phyloP scores from a whole-genome alignment of 2,329 filamentous ascomycete species.

The Rhinocladiella similis region DNA sequence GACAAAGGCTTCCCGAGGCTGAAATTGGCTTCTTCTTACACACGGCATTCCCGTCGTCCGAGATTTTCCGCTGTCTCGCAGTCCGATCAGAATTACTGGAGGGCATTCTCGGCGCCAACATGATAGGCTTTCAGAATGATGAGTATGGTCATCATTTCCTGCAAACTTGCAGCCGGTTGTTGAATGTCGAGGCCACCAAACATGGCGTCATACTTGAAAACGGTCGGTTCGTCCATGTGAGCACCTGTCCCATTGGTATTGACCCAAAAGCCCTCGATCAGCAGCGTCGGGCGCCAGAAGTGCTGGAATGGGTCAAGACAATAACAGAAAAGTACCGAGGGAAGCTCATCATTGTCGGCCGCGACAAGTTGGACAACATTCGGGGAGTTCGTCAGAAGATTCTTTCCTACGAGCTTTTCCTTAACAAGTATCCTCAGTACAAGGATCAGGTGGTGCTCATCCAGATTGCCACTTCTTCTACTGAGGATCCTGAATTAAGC shows the following conservation, averaged over 20 bases:
- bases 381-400: conserved; percentile 92
- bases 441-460: conserved; percentile 84
- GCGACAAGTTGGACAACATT: conserved; percentile 91
- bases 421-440: conserved; percentile 92
- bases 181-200: conserved; percentile 85
- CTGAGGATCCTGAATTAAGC: conserved; percentile 83
- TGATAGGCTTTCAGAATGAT: conserved; percentile 89
- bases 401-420: conserved; percentile 85
- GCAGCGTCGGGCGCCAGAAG: conserved; percentile 70
- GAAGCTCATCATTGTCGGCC: conserved; percentile 87
- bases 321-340: conserved; percentile 82
- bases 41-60: conserved; percentile 91
- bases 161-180: conserved; percentile 88
- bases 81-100: conserved; percentile 84
- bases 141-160: conserved; percentile 94
- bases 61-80: conserved; percentile 90
- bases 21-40: conserved; percentile 97
- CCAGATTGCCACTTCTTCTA: conserved; percentile 88
- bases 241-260: conserved; percentile 84
- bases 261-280: conserved; percentile 74
- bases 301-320: conserved; percentile 74
- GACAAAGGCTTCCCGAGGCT: conserved; percentile 80
- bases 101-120: conserved; percentile 88
- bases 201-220: conserved; percentile 90
- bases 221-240: conserved; percentile 80